Conservation (phyloP, 352 stramenopile genomes). For the Halophytophthora polymorphica region DNA sequence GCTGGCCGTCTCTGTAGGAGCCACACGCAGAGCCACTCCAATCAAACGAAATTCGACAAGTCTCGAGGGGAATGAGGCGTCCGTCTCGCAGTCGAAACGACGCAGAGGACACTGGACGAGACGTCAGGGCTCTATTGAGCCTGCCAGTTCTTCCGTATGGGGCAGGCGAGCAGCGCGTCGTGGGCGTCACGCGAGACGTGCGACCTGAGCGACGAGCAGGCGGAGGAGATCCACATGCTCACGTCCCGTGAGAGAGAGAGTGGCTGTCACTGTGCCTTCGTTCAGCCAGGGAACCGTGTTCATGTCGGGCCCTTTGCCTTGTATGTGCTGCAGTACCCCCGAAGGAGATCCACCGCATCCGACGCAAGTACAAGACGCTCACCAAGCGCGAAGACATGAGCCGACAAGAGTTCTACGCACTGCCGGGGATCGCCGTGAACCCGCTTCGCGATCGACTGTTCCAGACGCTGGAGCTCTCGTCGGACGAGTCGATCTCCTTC, state of each 20-base stretch:
- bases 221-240: constrained; percentile 62
- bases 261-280: background rate
- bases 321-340: constrained; percentile 29
- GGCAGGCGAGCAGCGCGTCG: constrained; percentile 11
- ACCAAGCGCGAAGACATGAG: constrained; percentile 46
- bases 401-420: constrained; percentile 49
- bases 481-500: constrained; percentile 32
- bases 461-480: constrained; percentile 37
- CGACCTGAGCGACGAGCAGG: constrained; percentile 53
- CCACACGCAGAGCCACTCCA: too few species aligned
- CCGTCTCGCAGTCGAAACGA: too few species aligned
- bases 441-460: constrained; percentile 47
- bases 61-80: too few species aligned
- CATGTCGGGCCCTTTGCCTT: background rate
- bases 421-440: constrained; percentile 39
- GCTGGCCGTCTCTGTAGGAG: too few species aligned
- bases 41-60: too few species aligned
- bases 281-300: too few species aligned
- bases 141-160: constrained; percentile 10
- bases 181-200: constrained; percentile 19
- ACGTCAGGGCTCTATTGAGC: constrained; percentile 6
- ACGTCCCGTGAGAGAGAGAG: constrained; percentile 34
- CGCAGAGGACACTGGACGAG: too few species aligned
- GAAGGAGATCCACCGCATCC: constrained; percentile 55
- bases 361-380: constrained; percentile 33